Evolutionary conservation across 352 stramenopile species (phyloP), one percentile per base, ranked within the genome.

Genomic region (Phytopythium aichiense): DNA sequence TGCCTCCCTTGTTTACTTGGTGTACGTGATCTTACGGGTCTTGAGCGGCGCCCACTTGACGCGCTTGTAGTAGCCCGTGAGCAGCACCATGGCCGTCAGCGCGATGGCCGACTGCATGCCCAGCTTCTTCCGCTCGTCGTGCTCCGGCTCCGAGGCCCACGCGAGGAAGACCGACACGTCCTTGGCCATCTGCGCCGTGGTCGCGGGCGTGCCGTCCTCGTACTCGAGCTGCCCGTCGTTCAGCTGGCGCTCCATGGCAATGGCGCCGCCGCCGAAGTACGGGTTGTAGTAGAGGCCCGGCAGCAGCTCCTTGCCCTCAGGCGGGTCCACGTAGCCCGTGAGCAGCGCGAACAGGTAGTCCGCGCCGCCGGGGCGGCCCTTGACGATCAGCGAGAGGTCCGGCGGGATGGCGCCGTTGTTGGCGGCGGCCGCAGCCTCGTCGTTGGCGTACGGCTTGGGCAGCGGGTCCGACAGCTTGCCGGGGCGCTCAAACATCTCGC

Each of bases 401-500:
- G 97, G 97, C 9, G 97, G 97, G 46, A 98, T 96, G 31, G 97
- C 97, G 33, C 97, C 97, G 69, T 97, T 98, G 82, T 99, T 99
- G 43, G 97, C 97, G 58, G 96, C 89, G 58, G 95, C 94, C 28
- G 91, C 97, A n/a, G 95, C 89, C 63, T 99, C 96, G 66, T 99
- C 96, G 73, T 99, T 99, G 55, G 91, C 78, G 77, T 99, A 99
- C 38, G 97, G 97, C 49, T 88, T 94, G 23, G 97, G 97, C 25
- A 99, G 87, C 7, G 87, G 85, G 84, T 99, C 95, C 58, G 91
- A 97, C 22, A 98, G 88, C 76, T 99, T 99, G 60, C 96, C 97
- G 3, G 97, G 97, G 37, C 97, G 92, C 67, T 99, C 97, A 65
- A 99, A 99, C 97, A 99, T 99, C 79, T 99, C 97, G 46, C 97